phyloP scores from a whole-genome alignment of 345 rosid genomes.

The Eucalyptus shirleyi region DNA sequence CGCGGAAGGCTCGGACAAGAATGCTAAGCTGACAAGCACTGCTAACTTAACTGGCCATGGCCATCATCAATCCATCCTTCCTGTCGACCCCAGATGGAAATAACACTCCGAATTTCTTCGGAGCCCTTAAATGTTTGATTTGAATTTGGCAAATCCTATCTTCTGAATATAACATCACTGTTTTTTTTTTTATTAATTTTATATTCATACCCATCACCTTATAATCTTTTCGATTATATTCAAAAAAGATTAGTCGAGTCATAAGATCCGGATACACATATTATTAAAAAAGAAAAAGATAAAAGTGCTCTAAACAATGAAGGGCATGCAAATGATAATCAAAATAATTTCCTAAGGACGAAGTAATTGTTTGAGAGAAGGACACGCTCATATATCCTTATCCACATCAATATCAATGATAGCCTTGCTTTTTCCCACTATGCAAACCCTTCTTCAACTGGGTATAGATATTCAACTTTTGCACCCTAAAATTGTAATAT shows the following conservation, averaged over 20 bases:
- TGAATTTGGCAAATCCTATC: background rate
- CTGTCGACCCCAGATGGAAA: background rate
- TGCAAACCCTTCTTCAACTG: background rate
- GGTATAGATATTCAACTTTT: background rate
- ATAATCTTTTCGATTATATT: background rate
- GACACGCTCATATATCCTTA: background rate
- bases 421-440: background rate
- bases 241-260: background rate
- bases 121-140: background rate
- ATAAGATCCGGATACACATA: background rate
- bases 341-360: background rate
- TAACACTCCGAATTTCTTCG: background rate
- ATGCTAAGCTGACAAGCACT: background rate
- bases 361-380: background rate
- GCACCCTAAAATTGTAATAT: background rate
- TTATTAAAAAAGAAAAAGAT: background rate
- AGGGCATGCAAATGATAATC: background rate
- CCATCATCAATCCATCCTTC: background rate
- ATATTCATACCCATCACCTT: background rate
- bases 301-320: background rate
- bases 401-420: background rate
- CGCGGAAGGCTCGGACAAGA: background rate
- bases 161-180: background rate
- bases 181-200: background rate
- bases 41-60: background rate